Percentiles rank a stretch among this genome's conserved stretches.
Evolutionary conservation across 2,329 filamentous ascomycete species (phyloP).

Genomic region (Aspergillus uvarum): DNA sequence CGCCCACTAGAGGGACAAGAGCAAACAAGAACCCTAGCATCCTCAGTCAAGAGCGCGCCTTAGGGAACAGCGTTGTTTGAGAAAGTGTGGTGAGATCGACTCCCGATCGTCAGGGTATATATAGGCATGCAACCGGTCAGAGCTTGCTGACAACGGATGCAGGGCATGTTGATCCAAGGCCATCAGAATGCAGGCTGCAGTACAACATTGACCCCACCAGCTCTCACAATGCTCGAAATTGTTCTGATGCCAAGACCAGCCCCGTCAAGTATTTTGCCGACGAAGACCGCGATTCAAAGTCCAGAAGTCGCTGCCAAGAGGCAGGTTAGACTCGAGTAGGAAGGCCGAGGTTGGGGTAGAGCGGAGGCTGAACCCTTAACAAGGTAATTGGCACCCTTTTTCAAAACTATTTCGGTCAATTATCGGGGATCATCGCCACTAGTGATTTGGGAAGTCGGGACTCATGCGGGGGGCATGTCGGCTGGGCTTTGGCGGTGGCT

Average conservation of each 20-base stretch:
- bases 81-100: neutral
- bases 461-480: neutral
- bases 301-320: neutral
- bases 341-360: neutral
- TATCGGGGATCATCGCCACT: conserved; percentile 19
- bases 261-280: conserved; percentile 13
- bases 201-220: conserved; percentile 7
- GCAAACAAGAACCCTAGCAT: conserved; percentile 31
- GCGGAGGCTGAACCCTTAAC: neutral
- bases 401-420: conserved; percentile 15
- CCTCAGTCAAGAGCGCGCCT: conserved; percentile 4
- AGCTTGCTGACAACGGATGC: conserved; percentile 2
- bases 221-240: conserved; percentile 3
- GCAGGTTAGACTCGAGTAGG: neutral
- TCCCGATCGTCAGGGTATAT: neutral
- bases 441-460: neutral
- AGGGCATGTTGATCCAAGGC: neutral
- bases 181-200: conserved; percentile 1
- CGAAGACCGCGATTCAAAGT: neutral
- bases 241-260: neutral
- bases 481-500: neutral
- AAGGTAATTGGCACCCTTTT: conserved; percentile 3
- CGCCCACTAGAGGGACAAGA: conserved; percentile 30
- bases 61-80: neutral
- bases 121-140: conserved; percentile 9